These are phyloP conservation scores for Candida gigantensis DNA, from an alignment of 1,139 yeast genomes.

Conservation along the genomic window DNA sequence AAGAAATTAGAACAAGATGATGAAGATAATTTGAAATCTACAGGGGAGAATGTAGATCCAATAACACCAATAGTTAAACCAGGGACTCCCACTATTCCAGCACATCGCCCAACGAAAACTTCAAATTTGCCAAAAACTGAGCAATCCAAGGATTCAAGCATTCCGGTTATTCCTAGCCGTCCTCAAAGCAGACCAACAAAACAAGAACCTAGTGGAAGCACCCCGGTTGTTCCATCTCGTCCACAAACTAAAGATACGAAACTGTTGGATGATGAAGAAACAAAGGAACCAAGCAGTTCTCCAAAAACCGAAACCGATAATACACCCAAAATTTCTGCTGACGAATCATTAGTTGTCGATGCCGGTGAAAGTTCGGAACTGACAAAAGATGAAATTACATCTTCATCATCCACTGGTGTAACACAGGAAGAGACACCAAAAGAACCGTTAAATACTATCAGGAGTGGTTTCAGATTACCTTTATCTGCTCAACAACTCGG, in stretches of 20 bases:
- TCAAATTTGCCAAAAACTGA: no score
- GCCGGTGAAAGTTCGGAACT: no score
- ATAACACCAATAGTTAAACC: not conserved
- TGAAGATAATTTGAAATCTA: not conserved
- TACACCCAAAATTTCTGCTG: no score
- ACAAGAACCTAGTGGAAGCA: not conserved
- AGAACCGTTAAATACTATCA: no score
- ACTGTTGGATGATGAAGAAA: no score
- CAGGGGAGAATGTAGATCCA: no score
- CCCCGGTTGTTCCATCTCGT: conserved; percentile 17
- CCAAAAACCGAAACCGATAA: no score
- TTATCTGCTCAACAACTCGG: not conserved
- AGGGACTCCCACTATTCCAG: not conserved
- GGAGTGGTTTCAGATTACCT: conserved; percentile 1
- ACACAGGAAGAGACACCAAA: not conserved
- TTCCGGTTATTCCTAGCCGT: conserved; percentile 16
- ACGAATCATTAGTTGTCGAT: no score
- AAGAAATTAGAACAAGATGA: conserved; percentile 1
- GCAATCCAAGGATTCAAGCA: not conserved
- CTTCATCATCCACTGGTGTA: not conserved
- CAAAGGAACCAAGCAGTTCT: no score
- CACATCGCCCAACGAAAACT: no score
- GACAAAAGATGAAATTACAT: no score
- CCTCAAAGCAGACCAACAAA: conserved; percentile 9
- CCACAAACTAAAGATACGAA: conserved; percentile 8